phyloP scores from a whole-genome alignment of 306 rosid genomes.

The Sechiopsis laciniata region DNA sequence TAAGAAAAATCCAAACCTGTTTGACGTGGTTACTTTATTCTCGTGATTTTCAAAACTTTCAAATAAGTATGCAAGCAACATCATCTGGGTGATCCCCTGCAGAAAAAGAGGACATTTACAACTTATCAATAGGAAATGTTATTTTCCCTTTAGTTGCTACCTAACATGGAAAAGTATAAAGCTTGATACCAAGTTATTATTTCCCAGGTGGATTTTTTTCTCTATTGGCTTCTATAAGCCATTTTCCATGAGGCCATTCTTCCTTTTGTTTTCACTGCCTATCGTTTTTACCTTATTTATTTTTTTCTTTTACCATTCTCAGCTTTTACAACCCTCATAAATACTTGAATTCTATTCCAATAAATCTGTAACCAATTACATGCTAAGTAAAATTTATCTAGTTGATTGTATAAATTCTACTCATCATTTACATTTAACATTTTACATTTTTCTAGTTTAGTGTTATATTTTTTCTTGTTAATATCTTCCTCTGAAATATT shows the following conservation, averaged over 20 bases:
- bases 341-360: not conserved
- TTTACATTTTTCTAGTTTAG: not conserved
- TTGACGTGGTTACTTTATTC: not conserved
- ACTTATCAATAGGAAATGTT: not conserved
- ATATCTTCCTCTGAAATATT: not conserved
- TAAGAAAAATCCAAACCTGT: not conserved
- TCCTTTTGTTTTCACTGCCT: not conserved
- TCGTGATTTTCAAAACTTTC: slow-evolving; percentile 6
- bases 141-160: slow-evolving; percentile 14
- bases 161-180: not conserved
- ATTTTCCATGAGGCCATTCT: not conserved
- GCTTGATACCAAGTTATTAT: not conserved
- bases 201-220: not conserved
- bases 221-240: not conserved
- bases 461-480: not conserved
- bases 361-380: not conserved
- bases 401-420: not conserved
- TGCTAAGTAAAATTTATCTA: not conserved
- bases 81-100: not conserved
- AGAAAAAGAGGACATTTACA: not conserved
- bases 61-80: not conserved
- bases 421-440: slow-evolving; percentile 1
- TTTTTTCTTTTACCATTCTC: not conserved
- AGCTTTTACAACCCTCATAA: not conserved
- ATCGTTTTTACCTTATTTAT: not conserved